Evolutionary conservation across 345 rosid genomes (phyloP), one percentile per base, ranked within the genome.

Genomic region (Psidium guajava): DNA sequence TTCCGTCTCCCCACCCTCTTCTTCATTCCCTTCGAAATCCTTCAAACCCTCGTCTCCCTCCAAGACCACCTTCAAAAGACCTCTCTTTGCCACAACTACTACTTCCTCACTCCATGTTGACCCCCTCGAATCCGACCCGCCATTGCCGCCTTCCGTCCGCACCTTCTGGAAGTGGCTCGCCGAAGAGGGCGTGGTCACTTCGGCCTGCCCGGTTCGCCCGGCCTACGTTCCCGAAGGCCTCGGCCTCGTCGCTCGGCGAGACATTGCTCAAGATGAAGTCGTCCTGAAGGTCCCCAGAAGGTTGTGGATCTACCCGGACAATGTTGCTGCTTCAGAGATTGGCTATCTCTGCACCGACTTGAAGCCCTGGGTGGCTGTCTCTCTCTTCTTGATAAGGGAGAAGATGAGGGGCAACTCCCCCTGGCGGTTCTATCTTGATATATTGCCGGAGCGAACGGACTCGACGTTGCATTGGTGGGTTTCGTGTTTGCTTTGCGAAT

Each of bases 111-210:
- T 25, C 82, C 44, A 69, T 32, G 77, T 36, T 15, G 84, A 81
- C 87, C 84, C 51, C 75, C 85, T 83, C 81, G 52, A 54, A 56
- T 75, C 88, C 40, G 83, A 83, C 59, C 88, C 84, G 15, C 85
- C 89, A 11, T 58, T 82, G 36, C 89, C 89, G 3, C 83, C 83
- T 10, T 52, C 83, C 1, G 64, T 87, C 11, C 58, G 21, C n/a
- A 81, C 85, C 36, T 87, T 87, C 89, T 87, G 89, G 87, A 56
- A 85, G 58, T 87, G 89, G 89, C 86, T 87, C 53, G 22, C 54
- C 7, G 83, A 83, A 27, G 86, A 87, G 47, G 86, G 87, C 36
- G 85, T 87, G 36, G 54, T 87, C 82, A 82, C 89, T n/a, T 55
- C 89, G 47, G 82, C 81, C 27, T 61, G 85, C 47, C 89, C 89